Base-by-base conservation (phyloP, 2,329 filamentous ascomycete species). In the Rugonectria rugulosa region DNA sequence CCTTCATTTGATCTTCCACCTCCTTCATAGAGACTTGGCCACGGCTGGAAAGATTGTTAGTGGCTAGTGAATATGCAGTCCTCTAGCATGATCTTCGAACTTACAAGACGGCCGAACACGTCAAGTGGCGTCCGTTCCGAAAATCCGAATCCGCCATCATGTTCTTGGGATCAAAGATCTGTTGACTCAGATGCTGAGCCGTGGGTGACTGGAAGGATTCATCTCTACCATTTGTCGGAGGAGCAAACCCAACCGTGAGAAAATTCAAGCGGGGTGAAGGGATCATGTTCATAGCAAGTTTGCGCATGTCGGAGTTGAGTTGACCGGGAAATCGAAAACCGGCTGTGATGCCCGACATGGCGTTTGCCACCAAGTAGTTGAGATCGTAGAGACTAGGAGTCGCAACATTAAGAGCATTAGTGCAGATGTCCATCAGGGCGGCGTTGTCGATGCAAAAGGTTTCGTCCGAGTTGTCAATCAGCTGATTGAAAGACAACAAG, bases 91-190 rank as follows among this genome's bases (percentile, higher is more conserved):
- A 19, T 11, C 3, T 6, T n/a, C n/a, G 23, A 5, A 81, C 86
- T 79, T 78, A 89, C 87, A 99, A 99, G 81, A 99, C 97, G 77
- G 95, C 93, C 78, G 90, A 98, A 89, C 95, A 99, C 70, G 95
- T 99, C 73, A 99, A 88, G 86, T 98, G 99, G 73, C 95, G 95
- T 78, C 95, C 95, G 80, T 98, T 99, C 73, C 95, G 92, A 92
- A 99, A 99, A 84, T 99, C 95, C 63, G 93, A 96, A 66, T 95
- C 95, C 81, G 95, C 95, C 95, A 99, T 99, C 93, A 98, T 99
- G 89, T 99, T 99, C 92, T 98, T 99, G 73, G 95, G 94, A 85
- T 99, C 95, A 85, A 96, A 99, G 92, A 99, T 98, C 81, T 99
- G 95, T 85, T 99, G 95, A 72, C 95, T 98, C 78, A 99, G 87